Conservation (phyloP, 2,329 filamentous ascomycete genomes). For the Emmonsiellopsis sp. region DNA sequence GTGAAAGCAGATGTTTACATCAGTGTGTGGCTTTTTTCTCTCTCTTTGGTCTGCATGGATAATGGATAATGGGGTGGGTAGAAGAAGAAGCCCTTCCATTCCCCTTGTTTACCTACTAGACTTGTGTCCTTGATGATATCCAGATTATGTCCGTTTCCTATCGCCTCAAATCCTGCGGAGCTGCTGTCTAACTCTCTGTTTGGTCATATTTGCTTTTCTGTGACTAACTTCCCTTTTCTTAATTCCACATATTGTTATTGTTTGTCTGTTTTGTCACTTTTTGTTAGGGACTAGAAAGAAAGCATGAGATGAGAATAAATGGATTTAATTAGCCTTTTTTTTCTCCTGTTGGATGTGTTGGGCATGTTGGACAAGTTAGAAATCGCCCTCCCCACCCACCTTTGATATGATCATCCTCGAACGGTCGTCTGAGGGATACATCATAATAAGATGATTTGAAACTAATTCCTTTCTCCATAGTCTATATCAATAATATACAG, state of each 20-base stretch:
- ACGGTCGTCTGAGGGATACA: too few relatives aligned
- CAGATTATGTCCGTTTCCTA: slow-evolving; percentile 15
- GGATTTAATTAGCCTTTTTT: not conserved
- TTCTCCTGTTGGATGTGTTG: too few relatives aligned
- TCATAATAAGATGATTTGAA: too few relatives aligned
- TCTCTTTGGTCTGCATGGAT: not conserved
- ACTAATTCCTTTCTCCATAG: too few relatives aligned
- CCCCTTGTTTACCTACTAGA: not conserved
- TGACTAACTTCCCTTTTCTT: not conserved
- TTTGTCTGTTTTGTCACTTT: not conserved
- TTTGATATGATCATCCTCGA: too few relatives aligned
- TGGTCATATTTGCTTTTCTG: not conserved
- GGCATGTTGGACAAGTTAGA: too few relatives aligned
- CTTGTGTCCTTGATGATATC: slow-evolving; percentile 12
- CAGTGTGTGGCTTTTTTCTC: too few relatives aligned
- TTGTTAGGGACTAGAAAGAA: not conserved
- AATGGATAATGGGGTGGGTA: not conserved
- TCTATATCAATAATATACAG: too few relatives aligned
- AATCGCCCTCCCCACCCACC: too few relatives aligned
- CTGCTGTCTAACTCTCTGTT: not conserved
- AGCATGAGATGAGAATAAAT: not conserved
- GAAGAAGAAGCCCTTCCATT: not conserved
- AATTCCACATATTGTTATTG: not conserved
- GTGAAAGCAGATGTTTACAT: too few relatives aligned
- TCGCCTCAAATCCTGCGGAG: not conserved